These are phyloP conservation scores for Porogramme epimiltina DNA, from an alignment of 1,284 basidiomycete species.

Conservation along the genomic window DNA sequence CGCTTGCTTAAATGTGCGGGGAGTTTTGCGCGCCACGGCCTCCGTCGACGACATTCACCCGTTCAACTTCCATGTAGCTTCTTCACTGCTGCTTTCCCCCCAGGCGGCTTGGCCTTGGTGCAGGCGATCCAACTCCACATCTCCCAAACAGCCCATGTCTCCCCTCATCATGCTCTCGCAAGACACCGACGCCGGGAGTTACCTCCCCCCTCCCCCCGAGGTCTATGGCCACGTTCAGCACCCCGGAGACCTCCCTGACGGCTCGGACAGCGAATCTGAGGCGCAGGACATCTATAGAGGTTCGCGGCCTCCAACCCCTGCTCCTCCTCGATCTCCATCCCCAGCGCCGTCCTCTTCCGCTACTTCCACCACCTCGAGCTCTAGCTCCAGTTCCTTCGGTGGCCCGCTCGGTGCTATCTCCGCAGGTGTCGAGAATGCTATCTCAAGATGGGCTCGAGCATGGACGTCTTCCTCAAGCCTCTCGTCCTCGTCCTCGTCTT, in stretches of 20 bases:
- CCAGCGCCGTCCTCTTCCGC: constrained; percentile 37
- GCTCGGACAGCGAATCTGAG: constrained; percentile 36
- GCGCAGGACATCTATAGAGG: constrained; percentile 64
- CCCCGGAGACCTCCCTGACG: constrained; percentile 13
- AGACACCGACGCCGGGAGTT: constrained; percentile 12
- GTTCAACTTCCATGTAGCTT: constrained; percentile 20
- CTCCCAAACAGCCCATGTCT: neutral
- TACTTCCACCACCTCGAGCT: constrained; percentile 43
- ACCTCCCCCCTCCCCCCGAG: constrained; percentile 17
- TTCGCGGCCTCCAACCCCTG: constrained; percentile 31
- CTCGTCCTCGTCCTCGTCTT: constrained; percentile 44
- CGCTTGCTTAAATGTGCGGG: constrained; percentile 6
- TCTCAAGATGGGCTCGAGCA: constrained; percentile 47
- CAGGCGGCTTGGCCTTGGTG: constrained; percentile 14
- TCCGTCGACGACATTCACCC: constrained; percentile 1
- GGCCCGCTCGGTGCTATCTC: constrained; percentile 43
- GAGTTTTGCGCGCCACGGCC: constrained; percentile 6
- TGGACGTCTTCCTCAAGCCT: constrained; percentile 46
- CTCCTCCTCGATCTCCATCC: constrained; percentile 32
- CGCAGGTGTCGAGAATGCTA: constrained; percentile 46
- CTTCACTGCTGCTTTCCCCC: constrained; percentile 4
- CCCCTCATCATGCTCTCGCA: constrained; percentile 14
- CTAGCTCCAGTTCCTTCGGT: constrained; percentile 34
- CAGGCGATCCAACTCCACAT: constrained; percentile 6
- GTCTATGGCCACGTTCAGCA: constrained; percentile 23